Percentiles rank a stretch among this genome's conserved stretches.
These are phyloP conservation scores for Porphyrellus sp. DNA, from an alignment of 1,284 basidiomycete species.

Conservation along the genomic window DNA sequence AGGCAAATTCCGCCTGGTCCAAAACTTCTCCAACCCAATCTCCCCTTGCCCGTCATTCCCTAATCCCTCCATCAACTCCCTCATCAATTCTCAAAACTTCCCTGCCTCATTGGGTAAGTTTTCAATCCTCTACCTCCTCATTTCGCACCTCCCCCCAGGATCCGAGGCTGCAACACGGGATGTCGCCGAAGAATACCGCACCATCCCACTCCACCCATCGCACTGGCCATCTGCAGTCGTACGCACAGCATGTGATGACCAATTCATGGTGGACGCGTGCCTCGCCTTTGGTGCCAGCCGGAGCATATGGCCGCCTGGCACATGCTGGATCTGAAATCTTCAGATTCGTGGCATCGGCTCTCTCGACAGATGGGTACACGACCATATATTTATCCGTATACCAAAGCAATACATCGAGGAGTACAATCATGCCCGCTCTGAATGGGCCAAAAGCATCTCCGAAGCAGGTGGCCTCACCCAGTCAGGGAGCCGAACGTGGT, in stretches of 20 bases:
- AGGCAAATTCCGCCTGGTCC: background rate
- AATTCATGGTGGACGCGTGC: background rate
- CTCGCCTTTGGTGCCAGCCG: slow-evolving; percentile 26
- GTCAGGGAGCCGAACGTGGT: background rate
- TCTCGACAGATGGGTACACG: background rate
- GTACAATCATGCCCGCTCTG: background rate
- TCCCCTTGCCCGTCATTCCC: background rate
- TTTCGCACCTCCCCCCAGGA: background rate
- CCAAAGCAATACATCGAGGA: background rate
- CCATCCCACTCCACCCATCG: background rate
- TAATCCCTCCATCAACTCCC: background rate
- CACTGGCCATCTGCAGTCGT: background rate
- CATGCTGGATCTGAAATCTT: slow-evolving; percentile 27
- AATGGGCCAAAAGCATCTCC: background rate
- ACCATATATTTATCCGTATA: background rate
- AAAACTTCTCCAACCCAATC: background rate
- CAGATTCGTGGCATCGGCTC: background rate
- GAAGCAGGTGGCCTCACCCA: background rate
- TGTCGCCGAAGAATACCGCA: background rate
- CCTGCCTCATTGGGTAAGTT: background rate
- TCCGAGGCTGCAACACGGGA: background rate
- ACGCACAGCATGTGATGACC: fast-evolving
- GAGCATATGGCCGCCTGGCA: slow-evolving; percentile 32
- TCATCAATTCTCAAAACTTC: background rate
- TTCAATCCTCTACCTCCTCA: background rate